A percentile compares a stretch with the other conserved stretches of the same genome.
Conservation (phyloP, 257 asterid species). For the Lycium barbarum region DNA sequence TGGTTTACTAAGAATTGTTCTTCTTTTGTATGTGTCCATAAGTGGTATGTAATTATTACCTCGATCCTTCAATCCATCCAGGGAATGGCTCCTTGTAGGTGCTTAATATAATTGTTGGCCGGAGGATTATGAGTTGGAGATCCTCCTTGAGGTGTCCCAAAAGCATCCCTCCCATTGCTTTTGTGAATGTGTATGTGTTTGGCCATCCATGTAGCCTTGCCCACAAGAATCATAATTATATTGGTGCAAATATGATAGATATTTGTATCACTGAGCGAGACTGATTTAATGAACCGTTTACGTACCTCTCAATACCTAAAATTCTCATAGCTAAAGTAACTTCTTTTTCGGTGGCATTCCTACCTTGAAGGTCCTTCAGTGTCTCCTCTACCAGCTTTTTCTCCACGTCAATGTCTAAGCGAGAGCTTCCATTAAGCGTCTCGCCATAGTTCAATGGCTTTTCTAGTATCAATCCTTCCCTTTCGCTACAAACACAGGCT, state of each 20-base stretch:
- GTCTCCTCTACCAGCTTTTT: slow-evolving; percentile 43
- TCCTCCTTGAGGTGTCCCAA: slow-evolving; percentile 1
- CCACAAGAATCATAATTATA: neutral
- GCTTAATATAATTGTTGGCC: neutral
- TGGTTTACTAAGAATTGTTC: neutral
- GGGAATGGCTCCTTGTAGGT: slow-evolving; percentile 26
- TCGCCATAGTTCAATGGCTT: slow-evolving; percentile 48
- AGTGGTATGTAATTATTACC: neutral
- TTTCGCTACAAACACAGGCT: slow-evolving; percentile 42
- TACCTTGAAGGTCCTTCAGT: slow-evolving; percentile 22
- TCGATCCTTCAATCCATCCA: neutral
- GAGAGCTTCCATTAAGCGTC: slow-evolving; percentile 44
- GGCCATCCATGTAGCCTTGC: slow-evolving; percentile 22
- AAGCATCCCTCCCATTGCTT: slow-evolving; percentile 13
- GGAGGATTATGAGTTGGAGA: neutral
- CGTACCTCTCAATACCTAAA: neutral
- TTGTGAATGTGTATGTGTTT: slow-evolving; percentile 10
- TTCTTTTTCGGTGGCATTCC: slow-evolving; percentile 12
- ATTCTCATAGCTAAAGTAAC: neutral
- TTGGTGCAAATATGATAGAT: neutral
- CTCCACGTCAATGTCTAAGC: slow-evolving; percentile 53
- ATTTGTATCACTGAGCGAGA: neutral
- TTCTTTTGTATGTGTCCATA: neutral
- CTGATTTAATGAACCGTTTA: neutral
- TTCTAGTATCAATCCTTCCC: slow-evolving; percentile 51